Conservation (phyloP, 2,329 filamentous ascomycete genomes). For the Colletotrichum coccodes region DNA sequence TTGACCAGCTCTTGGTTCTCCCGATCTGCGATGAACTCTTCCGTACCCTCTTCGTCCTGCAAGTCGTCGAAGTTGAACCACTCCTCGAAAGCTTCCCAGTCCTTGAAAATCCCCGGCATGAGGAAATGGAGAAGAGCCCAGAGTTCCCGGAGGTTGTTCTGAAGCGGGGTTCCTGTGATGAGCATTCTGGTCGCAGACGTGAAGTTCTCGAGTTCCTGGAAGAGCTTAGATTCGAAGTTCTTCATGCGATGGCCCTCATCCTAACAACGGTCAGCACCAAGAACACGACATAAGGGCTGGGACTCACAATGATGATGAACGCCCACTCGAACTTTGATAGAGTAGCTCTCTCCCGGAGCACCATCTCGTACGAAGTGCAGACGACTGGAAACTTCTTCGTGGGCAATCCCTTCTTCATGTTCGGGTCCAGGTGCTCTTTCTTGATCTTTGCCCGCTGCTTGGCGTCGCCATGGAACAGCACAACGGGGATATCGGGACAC, state of each 20-base stretch:
- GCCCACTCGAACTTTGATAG: slow-evolving; percentile 91
- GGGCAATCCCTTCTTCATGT: slow-evolving; percentile 70
- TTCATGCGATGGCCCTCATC: slow-evolving; percentile 98
- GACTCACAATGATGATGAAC: slow-evolving; percentile 88
- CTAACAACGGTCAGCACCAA: slow-evolving; percentile 49
- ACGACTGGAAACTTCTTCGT: slow-evolving; percentile 85
- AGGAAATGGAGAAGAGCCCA: slow-evolving; percentile 97
- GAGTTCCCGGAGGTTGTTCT: slow-evolving; percentile 94
- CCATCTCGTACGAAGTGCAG: slow-evolving; percentile 96
- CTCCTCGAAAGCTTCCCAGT: slow-evolving; percentile 90
- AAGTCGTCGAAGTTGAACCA: slow-evolving; percentile 98
- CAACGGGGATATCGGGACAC: slow-evolving; percentile 87
- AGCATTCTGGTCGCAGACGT: slow-evolving; percentile 89
- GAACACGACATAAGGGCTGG: background rate
- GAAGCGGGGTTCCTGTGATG: slow-evolving; percentile 93
- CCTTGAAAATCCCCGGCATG: slow-evolving; percentile 90
- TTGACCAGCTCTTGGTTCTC: slow-evolving; percentile 64
- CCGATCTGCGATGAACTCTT: slow-evolving; percentile 82
- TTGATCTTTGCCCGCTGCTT: slow-evolving; percentile 82
- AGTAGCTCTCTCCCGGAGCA: slow-evolving; percentile 86
- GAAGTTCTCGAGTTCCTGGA: slow-evolving; percentile 88
- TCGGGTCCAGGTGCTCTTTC: slow-evolving; percentile 73
- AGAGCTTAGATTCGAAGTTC: slow-evolving; percentile 92
- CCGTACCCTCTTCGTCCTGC: slow-evolving; percentile 82
- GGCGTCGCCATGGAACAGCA: slow-evolving; percentile 91